Evolutionary conservation across 2,329 filamentous ascomycete genomes (phyloP), one percentile per base, ranked within the genome.

Genomic region (Sclerotinia subarctica): DNA sequence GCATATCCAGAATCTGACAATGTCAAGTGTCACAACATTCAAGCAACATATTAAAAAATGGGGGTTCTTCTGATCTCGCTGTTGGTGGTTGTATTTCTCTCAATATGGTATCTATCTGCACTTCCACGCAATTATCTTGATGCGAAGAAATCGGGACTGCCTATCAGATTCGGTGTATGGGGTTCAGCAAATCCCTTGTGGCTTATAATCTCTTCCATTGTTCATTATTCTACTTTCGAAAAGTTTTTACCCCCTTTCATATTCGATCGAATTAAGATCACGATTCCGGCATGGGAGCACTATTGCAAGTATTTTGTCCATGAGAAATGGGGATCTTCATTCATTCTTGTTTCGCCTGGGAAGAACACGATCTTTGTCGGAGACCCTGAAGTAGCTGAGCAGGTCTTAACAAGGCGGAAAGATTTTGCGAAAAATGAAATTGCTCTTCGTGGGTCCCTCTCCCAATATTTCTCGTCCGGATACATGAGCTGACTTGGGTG

Each of bases 111-210:
- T 49, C 10, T 62, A 24, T 62, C 58, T 51, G 29, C 46, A 51
- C 32, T 70, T 17, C 46, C 68, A 35, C 24, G 46, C 35, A 66
- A 70, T 58, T 56, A 64, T 54, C 46, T 51, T n/a, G 49, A 66
- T 32, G 69, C 69, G n/a, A 59, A 47, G 46, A 70, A 67, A 32
- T 70, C 67, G n/a, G 69, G 69, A 21, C 42, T 70, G 21, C 69
- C 69, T 35, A 67, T 69, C 24, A 24, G 63, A 59, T 49, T 70
- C 58, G 66, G 68, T 32, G 54, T 65, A 42, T 69, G 54, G 54
- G 53, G 66, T 29, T 64, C 68, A 24, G 57, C 68, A 44, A 26
- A 57, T 67, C 58, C 68, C 47, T 17, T 70, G 21, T 70, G 69
- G 69, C 62, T 70, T 49, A 46, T 66, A 42, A 51, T 32, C 13